Conservation (phyloP, 2,329 filamentous ascomycete genomes). For the Xylaria sp. region DNA sequence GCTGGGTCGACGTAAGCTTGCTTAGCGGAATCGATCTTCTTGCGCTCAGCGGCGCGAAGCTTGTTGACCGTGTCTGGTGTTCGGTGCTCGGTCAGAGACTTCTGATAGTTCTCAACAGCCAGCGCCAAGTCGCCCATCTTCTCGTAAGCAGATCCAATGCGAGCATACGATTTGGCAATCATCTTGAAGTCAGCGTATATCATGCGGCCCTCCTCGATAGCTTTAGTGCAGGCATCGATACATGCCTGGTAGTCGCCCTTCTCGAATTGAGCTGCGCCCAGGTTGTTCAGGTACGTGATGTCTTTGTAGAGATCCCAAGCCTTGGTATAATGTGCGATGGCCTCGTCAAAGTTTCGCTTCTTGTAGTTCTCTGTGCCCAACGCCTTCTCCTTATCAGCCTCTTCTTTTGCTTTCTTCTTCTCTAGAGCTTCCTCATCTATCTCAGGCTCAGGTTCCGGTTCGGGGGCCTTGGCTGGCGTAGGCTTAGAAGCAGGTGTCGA, state of each 20-base stretch:
- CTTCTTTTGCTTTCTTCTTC: conserved; percentile 89
- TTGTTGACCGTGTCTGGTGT: conserved; percentile 93
- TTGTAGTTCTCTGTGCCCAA: conserved; percentile 96
- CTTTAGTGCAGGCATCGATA: conserved; percentile 85
- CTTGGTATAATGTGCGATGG: conserved; percentile 91
- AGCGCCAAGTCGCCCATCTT: conserved; percentile 79
- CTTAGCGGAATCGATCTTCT: conserved; percentile 76
- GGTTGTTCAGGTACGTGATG: conserved; percentile 96
- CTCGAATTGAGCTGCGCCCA: conserved; percentile 92
- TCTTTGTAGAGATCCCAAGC: conserved; percentile 96
- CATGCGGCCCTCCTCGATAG: conserved; percentile 86
- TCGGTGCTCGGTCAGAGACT: conserved; percentile 93
- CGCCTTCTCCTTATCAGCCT: conserved; percentile 92
- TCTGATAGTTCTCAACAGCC: conserved; percentile 90
- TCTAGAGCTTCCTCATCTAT: conserved; percentile 81
- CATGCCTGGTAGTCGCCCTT: conserved; percentile 91
- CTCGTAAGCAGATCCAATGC: conserved; percentile 93
- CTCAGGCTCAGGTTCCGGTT: conserved; percentile 68
- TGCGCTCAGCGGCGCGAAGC: conserved; percentile 87
- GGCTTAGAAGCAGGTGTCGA: conserved; percentile 59
- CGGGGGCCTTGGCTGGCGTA: conserved; percentile 50
- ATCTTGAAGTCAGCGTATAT: conserved; percentile 97
- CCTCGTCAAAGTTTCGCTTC: conserved; percentile 95
- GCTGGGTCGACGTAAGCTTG: conserved; percentile 84
- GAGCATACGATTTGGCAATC: conserved; percentile 96